These are phyloP conservation scores for Oryza nivara DNA, from an alignment of 176 grass and related monocot genomes.

Conservation along the genomic window DNA sequence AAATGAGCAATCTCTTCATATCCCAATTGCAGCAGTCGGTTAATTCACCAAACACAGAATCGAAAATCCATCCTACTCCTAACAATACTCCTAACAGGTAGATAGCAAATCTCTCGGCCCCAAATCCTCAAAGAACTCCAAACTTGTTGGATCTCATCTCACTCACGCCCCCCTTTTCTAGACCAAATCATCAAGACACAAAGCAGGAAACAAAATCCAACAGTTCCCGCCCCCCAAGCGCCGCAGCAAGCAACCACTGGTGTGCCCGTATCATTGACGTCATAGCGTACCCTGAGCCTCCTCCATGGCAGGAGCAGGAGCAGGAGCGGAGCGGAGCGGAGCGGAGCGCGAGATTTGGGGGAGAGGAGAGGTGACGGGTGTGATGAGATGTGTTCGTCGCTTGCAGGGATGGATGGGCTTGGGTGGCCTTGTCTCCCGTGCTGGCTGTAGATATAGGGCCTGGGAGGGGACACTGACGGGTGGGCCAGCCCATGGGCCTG, in stretches of 20 bases:
- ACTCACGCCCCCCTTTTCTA: neutral
- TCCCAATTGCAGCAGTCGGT: neutral
- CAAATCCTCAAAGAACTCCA: too few species aligned
- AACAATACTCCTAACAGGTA: neutral
- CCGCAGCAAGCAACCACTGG: too few species aligned
- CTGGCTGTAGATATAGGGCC: neutral
- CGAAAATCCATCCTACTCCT: neutral
- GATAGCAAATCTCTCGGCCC: neutral
- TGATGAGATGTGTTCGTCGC: neutral
- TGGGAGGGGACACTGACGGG: neutral
- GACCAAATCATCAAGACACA: neutral
- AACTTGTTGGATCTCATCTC: conserved; percentile 5
- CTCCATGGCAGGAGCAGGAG: conserved; percentile 51
- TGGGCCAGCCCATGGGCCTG: neutral
- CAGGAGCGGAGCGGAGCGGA: neutral
- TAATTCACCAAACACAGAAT: neutral
- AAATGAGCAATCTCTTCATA: neutral
- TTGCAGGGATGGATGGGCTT: neutral
- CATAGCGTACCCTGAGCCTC: conserved; percentile 61
- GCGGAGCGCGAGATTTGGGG: neutral
- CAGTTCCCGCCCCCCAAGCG: too few species aligned
- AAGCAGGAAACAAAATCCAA: neutral
- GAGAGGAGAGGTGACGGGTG: neutral
- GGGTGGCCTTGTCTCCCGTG: neutral
- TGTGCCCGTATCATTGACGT: neutral